Evolutionary conservation across 2,329 filamentous ascomycete species (phyloP).

Genomic region (Epichloe brachyelytri): DNA sequence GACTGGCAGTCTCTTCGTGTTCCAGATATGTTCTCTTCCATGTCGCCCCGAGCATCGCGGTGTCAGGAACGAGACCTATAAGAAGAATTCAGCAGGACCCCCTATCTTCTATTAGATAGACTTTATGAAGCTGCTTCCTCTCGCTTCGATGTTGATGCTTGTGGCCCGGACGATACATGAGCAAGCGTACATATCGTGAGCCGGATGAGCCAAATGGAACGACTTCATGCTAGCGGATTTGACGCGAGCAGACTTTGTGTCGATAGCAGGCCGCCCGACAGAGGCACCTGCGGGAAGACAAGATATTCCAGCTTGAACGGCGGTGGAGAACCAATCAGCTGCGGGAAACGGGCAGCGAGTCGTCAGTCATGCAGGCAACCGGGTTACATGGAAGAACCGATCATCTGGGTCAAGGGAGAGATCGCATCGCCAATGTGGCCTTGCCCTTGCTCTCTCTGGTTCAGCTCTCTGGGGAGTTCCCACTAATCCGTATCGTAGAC

Average conservation of each 20-base stretch:
- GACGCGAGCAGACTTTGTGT: background rate
- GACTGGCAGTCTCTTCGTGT: conserved; percentile 12
- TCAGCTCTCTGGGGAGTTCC: too few species aligned
- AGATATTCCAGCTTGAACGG: background rate
- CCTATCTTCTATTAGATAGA: too few species aligned
- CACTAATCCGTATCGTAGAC: too few species aligned
- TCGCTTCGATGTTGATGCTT: conserved; percentile 32
- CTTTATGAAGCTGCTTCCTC: too few species aligned
- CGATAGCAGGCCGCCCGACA: background rate
- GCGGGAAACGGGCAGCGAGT: too few species aligned
- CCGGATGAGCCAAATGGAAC: conserved; percentile 1
- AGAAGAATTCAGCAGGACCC: too few species aligned
- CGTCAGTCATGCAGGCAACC: too few species aligned
- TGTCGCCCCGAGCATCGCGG: background rate
- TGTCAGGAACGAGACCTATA: background rate
- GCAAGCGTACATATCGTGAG: conserved; percentile 24
- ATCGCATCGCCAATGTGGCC: too few species aligned
- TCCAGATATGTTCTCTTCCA: conserved; percentile 7
- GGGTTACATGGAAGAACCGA: too few species aligned
- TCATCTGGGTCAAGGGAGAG: too few species aligned
- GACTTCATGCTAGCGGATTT: background rate
- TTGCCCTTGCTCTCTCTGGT: too few species aligned
- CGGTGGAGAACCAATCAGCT: conserved; percentile 11
- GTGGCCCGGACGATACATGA: conserved; percentile 27
- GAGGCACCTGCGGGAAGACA: background rate